Conservation (phyloP, 179 eudicot species). For the Beta lomatogona region DNA sequence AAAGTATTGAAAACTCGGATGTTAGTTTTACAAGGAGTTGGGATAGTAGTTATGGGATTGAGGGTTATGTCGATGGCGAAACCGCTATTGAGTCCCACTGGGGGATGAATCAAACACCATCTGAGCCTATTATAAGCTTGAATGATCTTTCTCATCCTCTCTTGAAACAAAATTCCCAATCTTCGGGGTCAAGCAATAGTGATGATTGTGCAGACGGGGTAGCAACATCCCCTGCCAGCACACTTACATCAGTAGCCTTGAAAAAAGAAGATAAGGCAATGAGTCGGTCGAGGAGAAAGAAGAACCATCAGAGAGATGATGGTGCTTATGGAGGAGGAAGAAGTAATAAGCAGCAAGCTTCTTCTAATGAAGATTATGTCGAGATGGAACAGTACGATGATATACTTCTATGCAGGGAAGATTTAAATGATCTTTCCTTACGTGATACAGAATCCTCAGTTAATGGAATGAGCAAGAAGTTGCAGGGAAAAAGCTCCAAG, state of each 20-base stretch:
- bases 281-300: constrained; percentile 33
- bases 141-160: constrained; percentile 30
- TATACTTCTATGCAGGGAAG: constrained; percentile 40
- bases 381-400: constrained; percentile 54
- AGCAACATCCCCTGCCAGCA: constrained; percentile 29
- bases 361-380: constrained; percentile 40
- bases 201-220: constrained; percentile 29
- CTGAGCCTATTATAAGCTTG: constrained; percentile 24
- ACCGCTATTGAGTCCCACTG: constrained; percentile 19
- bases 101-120: constrained; percentile 7
- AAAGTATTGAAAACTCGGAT: constrained; percentile 31
- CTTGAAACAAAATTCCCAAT: constrained; percentile 31
- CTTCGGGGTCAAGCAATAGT: constrained; percentile 41
- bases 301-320: constrained; percentile 42
- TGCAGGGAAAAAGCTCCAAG: constrained; percentile 27
- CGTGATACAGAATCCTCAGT: constrained; percentile 5
- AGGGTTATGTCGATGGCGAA: constrained; percentile 20
- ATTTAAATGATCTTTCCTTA: constrained; percentile 10
- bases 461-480: constrained; percentile 21
- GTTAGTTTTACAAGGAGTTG: constrained; percentile 26
- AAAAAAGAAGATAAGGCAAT: constrained; percentile 30
- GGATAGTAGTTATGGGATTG: constrained; percentile 22
- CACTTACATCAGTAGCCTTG: constrained; percentile 24
- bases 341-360: constrained; percentile 61
- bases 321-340: constrained; percentile 38